Evolutionary conservation across 2,329 filamentous ascomycete genomes (phyloP), one percentile per base, ranked within the genome.

Genomic region (Chaetomiaceae sp.): DNA sequence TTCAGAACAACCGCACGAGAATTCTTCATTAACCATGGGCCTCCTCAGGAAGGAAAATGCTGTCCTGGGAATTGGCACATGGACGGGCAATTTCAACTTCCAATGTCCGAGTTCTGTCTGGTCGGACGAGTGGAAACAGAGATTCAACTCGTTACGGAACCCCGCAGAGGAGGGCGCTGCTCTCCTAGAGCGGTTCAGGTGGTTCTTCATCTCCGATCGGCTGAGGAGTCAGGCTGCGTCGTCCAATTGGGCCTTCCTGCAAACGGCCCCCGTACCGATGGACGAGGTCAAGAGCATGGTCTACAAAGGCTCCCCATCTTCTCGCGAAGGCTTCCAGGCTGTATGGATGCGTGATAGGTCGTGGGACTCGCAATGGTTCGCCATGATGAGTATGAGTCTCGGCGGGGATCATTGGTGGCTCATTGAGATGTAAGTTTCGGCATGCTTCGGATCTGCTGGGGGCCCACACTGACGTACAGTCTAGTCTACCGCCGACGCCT

Each of bases 361-460:
- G n/a, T 95, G 91, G 89, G 77, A 76, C 9, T 66, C 78, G 13
- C 74, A 79, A 48, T 96, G 89, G 88, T 81, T 85, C 57, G 72
- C 95, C 34, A 84, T 85, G 59, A 78, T 87, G 41, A 82, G 83
- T 48, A 77, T 90, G 66, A 84, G 85, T 65, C 75, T 87, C 64
- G 77, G 78, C 63, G 88, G 89, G 48, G 88, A 94, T 65, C 79
- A 78, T 56, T 95, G 89, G 88, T 91, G 86, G 83, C 73, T 91
- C 55, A 74, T 89, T 49, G 79, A 86, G 67, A 68, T 81, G 77
- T 84, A 72, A 71, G 78, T 74, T n/a, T n/a, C n/a, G n/a, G 27
- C 36, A 13, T 40, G 27, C 36, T 7, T 40, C 14, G 1, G 13
- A 8, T 25, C 13, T 32, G 7, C 8, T 9, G 8, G 14, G n/a